Conservation (phyloP, 1,284 basidiomycete genomes). For the Ganoderma meredithae region DNA sequence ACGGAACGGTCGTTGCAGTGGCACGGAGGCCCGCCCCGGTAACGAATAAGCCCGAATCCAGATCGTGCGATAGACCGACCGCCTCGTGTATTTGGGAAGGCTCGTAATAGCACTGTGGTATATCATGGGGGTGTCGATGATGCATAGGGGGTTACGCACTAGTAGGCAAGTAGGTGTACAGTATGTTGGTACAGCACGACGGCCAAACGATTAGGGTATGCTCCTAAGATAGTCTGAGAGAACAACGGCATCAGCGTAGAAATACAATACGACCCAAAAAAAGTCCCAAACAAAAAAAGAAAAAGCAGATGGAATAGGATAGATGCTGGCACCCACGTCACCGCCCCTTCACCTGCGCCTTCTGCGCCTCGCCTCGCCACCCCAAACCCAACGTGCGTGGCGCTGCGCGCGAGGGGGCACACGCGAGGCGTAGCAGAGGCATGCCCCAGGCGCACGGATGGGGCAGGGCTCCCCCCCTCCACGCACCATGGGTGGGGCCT, state of each 20-base stretch:
- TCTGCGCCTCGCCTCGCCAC: slow-evolving; percentile 4
- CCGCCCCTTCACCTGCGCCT: slow-evolving; percentile 1
- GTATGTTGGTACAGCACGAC: neutral
- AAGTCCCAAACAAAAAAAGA: neutral
- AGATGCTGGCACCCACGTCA: neutral
- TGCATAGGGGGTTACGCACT: neutral
- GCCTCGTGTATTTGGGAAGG: neutral
- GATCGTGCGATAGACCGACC: neutral
- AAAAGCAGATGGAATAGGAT: no score
- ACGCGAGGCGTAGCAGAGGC: slow-evolving; percentile 8
- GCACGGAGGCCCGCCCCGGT: neutral
- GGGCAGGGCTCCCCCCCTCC: neutral
- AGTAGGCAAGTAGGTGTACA: neutral
- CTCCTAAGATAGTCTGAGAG: neutral
- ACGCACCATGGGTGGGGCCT: neutral
- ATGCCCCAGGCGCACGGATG: neutral
- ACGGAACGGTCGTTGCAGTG: neutral
- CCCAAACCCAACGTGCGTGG: neutral
- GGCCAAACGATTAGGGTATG: neutral
- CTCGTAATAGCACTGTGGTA: neutral
- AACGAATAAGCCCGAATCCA: neutral
- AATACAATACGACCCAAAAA: neutral
- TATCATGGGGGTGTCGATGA: neutral
- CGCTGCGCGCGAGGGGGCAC: slow-evolving; percentile 3
- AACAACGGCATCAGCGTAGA: neutral